phyloP scores from a whole-genome alignment of 2,329 filamentous ascomycete species.

The Decorospora gaudefroyi region DNA sequence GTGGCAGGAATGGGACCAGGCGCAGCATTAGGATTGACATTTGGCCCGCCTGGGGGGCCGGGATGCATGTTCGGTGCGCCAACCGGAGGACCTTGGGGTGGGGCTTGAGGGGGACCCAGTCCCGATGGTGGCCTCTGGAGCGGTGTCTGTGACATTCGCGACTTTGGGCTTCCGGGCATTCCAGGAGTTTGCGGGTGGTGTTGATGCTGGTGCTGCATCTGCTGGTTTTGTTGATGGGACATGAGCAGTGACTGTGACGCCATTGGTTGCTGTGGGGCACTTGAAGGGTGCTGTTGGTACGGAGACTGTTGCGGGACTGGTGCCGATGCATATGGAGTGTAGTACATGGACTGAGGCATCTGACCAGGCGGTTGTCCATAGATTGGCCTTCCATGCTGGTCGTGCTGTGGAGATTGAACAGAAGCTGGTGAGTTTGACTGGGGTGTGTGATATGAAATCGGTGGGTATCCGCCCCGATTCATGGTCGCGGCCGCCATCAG shows the following conservation, averaged over 20 bases:
- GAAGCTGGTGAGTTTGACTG: slow-evolving; percentile 95
- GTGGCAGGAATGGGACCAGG: slow-evolving; percentile 96
- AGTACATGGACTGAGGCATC: slow-evolving; percentile 84
- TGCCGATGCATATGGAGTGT: slow-evolving; percentile 55
- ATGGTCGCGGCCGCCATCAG: slow-evolving; percentile 70
- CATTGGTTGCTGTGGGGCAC: slow-evolving; percentile 62
- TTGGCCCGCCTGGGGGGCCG: slow-evolving; percentile 49
- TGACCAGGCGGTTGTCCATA: slow-evolving; percentile 81
- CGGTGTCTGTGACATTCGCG: slow-evolving; percentile 54
- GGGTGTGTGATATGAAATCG: slow-evolving; percentile 86
- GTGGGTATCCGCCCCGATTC: slow-evolving; percentile 72
- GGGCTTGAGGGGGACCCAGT: slow-evolving; percentile 47
- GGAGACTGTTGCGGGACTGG: slow-evolving; percentile 60
- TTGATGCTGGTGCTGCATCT: slow-evolving; percentile 50
- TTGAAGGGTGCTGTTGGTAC: slow-evolving; percentile 60
- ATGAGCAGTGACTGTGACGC: slow-evolving; percentile 56
- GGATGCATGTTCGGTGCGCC: slow-evolving; percentile 50
- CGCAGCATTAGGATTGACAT: slow-evolving; percentile 84
- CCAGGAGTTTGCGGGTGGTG: slow-evolving; percentile 58
- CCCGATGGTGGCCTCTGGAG: slow-evolving; percentile 63
- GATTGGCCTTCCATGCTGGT: slow-evolving; percentile 80
- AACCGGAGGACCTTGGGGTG: slow-evolving; percentile 48
- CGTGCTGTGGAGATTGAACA: slow-evolving; percentile 88
- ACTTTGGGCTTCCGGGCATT: slow-evolving; percentile 64
- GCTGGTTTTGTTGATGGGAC: slow-evolving; percentile 54